Evolutionary conservation across 768 basidiomycete species (phyloP), one percentile per base, ranked within the genome.

Genomic region (Cyathus striatus): DNA sequence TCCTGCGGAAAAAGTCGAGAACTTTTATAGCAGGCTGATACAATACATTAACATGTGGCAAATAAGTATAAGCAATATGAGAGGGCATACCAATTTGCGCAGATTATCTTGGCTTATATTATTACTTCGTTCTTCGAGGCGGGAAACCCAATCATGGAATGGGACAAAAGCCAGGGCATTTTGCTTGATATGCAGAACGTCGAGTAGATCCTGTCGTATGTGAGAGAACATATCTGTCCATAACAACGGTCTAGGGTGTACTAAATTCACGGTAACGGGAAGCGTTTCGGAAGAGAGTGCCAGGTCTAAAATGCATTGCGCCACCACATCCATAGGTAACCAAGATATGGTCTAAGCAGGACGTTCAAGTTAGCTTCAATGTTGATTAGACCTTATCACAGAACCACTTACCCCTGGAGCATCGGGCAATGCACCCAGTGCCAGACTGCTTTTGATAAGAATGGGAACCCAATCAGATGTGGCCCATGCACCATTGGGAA

Each of bases 381-480:
- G n/a, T n/a, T n/a, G n/a, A n/a, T n/a, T n/a, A n/a, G n/a, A n/a
- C n/a, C n/a, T n/a, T n/a, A n/a, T n/a, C n/a, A n/a, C n/a, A n/a
- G n/a, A 25, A 10, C 18, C 12, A 12, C 70, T 41, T 48, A 73
- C 73, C 16, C 63, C 62, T 1, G 49, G 41, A 1, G 58, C 53
- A n/a, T 47, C 42, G 5, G 65, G 63, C 4, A 68, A 42, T 13
- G 44, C 48, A 38, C 59, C 60, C 6, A 65, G 41, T 33, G 42
- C 42, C 40, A 59, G n/a, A 36, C 63, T 62, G 0, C 64, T 61
- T 41, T 66, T 59, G 13, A 70, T 58, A 3, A 76, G 52, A 26
- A 64, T 59, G 13, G 75, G 73, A 22, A 76, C 49, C 76, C 75
- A 78, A 37, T 76, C 72, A 0, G 56, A 64, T 3, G 61, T 57